Base-by-base conservation (phyloP, 495 filamentous ascomycete species). In the Aspergillus sparsus region DNA sequence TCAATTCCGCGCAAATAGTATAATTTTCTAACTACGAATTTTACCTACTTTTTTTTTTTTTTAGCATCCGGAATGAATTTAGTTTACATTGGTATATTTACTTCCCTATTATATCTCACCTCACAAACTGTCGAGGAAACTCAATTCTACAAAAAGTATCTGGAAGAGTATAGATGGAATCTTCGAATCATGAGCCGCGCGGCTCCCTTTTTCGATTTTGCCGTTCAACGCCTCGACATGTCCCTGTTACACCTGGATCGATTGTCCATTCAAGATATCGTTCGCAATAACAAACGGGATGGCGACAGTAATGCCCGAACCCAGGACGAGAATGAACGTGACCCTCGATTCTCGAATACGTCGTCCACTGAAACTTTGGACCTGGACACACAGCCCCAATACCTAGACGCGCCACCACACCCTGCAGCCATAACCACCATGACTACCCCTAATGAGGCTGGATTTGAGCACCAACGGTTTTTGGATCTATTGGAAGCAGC, bases 121-220 rank as follows among this genome's bases (percentile, higher is more conserved):
- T 54, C 52, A 15, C 36, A 54, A 54, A 54, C 52, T 13, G 42
- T 54, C 52, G 52, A 54, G 11, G 52, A 54, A 31, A 54, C 52
- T 11, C 52, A 54, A 10, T 41, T 42, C 15, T 54, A 54, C 36
- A 54, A 54, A 31, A 54, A 33, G 6, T 27, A 27, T 21, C 35
- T 54, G 8, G 52, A 54, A 16, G 52, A 54, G 6, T 54, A 54
- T 21, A 35, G 52, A 35, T 54, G 52, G 52, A 54, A 35, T 12
- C 35, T 54, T 5, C 52, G 52, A n/a, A 37, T 54, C 36, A 54
- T 54, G 52, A 41, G 35, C n/a, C 52, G 52, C 35, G 52, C 52
- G 6, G 52, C 52, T 8, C 13, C 13, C 16, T 54, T 54, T 12
- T n/a, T 54, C 36, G 52, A 41, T 37, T 54, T 54, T 5, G 52